Conservation (phyloP, 2,329 filamentous ascomycete species). For the Pseudocercospora vitis region DNA sequence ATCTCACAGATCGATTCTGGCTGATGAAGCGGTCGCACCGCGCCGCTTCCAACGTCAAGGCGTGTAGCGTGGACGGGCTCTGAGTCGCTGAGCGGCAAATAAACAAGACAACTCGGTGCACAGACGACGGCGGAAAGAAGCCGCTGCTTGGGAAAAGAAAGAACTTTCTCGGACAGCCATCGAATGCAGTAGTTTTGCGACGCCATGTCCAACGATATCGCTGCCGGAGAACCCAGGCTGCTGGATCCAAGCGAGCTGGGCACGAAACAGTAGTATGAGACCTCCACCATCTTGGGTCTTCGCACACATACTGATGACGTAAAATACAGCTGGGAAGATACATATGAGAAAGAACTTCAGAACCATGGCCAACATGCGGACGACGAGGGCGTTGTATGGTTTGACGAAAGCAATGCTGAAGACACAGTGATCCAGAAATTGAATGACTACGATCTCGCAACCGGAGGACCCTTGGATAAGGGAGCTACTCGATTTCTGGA, state of each 20-base stretch:
- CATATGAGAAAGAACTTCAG: conserved; percentile 68
- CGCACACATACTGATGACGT: not conserved
- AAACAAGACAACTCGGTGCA: too few species aligned
- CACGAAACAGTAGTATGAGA: conserved; percentile 86
- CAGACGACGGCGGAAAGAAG: not conserved
- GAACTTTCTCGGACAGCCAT: not conserved
- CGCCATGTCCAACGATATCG: conserved; percentile 11
- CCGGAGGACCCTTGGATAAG: conserved; percentile 45
- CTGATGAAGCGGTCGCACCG: too few species aligned
- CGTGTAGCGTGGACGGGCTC: too few species aligned
- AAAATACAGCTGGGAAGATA: conserved; percentile 53
- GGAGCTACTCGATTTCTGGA: conserved; percentile 68
- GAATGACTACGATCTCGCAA: conserved; percentile 52
- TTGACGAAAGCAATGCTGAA: conserved; percentile 88
- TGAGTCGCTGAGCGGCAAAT: too few species aligned
- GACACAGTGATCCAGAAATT: conserved; percentile 70
- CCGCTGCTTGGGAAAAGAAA: not conserved
- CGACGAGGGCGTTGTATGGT: conserved; percentile 92
- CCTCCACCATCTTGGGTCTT: too few species aligned
- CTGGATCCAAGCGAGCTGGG: conserved; percentile 79
- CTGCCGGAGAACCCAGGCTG: conserved; percentile 24
- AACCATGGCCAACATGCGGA: conserved; percentile 71
- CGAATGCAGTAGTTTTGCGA: not conserved
- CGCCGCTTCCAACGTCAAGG: not conserved
- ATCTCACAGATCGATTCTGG: not conserved